phyloP scores from a whole-genome alignment of 2,329 filamentous ascomycete genomes.

The Botrytis elliptica region DNA sequence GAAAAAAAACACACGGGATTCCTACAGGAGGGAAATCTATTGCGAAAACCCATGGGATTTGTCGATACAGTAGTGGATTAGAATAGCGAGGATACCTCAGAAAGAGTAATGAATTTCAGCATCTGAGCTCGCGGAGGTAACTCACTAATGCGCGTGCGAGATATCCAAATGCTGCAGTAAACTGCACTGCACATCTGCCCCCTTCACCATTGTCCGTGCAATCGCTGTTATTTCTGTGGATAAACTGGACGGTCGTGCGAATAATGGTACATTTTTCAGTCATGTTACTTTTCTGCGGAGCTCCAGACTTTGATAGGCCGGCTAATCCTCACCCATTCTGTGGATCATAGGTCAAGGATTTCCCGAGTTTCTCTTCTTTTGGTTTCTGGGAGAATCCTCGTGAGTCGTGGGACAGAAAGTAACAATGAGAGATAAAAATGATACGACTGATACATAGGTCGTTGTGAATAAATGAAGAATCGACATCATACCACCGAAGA shows the following conservation, averaged over 20 bases:
- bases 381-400: conserved; percentile 1
- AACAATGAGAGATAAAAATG: not conserved
- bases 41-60: not conserved
- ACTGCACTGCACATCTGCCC: not conserved
- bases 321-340: not conserved
- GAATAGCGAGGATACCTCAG: not conserved
- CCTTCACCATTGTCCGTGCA: conserved; percentile 19
- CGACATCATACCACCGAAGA: not conserved
- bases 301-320: not conserved
- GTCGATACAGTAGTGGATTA: not conserved
- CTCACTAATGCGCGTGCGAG: conserved; percentile 9
- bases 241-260: not conserved
- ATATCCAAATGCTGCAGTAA: not conserved
- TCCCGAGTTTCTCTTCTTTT: not conserved
- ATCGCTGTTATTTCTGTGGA: not conserved
- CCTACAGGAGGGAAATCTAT: no score
- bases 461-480: not conserved
- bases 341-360: conserved; percentile 5
- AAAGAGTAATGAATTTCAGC: not conserved
- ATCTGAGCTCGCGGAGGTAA: not conserved
- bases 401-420: not conserved
- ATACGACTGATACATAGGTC: not conserved
- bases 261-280: conserved; percentile 2
- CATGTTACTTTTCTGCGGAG: conserved; percentile 10
- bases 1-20: no score